Percentiles rank a stretch among this genome's conserved stretches.
Conservation (phyloP, 2,329 filamentous ascomycete species). For the Fulvia fulva region DNA sequence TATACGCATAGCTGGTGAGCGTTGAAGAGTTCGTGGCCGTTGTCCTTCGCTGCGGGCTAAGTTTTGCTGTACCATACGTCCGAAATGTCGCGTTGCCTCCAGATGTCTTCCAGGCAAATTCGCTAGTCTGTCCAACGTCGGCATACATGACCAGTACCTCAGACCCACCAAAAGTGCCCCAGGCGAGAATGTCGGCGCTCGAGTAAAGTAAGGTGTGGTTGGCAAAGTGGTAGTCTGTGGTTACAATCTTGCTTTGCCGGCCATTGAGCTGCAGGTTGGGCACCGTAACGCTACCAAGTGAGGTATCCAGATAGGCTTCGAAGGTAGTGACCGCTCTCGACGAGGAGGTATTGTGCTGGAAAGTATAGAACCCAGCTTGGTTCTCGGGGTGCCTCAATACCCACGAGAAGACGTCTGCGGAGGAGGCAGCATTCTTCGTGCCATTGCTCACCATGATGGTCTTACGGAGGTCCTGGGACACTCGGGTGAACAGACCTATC, state of each 20-base stretch:
- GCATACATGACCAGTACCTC: slow-evolving; percentile 4
- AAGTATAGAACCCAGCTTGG: slow-evolving; percentile 57
- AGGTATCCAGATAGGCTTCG: slow-evolving; percentile 48
- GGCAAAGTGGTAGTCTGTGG: slow-evolving; percentile 51
- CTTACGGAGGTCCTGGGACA: slow-evolving; percentile 54
- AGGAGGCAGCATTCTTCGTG: slow-evolving; percentile 46
- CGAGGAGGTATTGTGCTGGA: slow-evolving; percentile 52
- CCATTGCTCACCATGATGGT: slow-evolving; percentile 51
- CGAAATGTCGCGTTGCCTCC: slow-evolving; percentile 2
- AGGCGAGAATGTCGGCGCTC: slow-evolving; percentile 53
- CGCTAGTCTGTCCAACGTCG: slow-evolving; percentile 16
- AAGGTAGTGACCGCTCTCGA: slow-evolving; percentile 52
- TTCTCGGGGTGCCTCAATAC: slow-evolving; percentile 59
- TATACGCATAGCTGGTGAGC: slow-evolving; percentile 17
- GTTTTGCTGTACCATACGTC: slow-evolving; percentile 8
- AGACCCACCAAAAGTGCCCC: slow-evolving; percentile 34
- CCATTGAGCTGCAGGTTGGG: slow-evolving; percentile 57
- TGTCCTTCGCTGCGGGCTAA: slow-evolving; percentile 4
- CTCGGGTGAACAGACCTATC: slow-evolving; percentile 56
- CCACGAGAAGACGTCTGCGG: slow-evolving; percentile 48
- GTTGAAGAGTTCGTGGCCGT: background rate
- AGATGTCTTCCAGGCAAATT: slow-evolving; percentile 17
- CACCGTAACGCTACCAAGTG: slow-evolving; percentile 52
- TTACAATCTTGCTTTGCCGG: slow-evolving; percentile 59
- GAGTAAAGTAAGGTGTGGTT: slow-evolving; percentile 49